Base-by-base conservation (phyloP, 2,329 filamentous ascomycete species). In the Teratosphaeria zuluensis region DNA sequence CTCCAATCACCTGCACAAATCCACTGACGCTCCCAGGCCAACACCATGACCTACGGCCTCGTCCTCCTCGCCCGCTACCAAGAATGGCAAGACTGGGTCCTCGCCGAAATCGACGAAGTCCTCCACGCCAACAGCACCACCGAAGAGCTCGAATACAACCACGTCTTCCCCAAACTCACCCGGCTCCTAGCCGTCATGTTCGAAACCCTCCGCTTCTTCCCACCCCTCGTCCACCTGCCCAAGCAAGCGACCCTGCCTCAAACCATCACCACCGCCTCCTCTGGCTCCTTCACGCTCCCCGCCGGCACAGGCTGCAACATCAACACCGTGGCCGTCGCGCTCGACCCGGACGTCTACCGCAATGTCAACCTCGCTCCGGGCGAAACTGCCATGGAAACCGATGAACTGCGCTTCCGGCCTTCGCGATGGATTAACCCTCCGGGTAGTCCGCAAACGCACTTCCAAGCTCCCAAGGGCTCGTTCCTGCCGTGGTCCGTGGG, bases 11-110 rank as follows among this genome's bases (percentile, higher is more conserved):
- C 14, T 14, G 11, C 35, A 42, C 16, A 1, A 77, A 79, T 1
- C 79, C 31, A 33, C 28, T 33, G 21, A 53, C 11, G 2, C 9
- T 14, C 19, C 24, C 31, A 31, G 42, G 77, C 79, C 2, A 80
- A 78, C 56, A 78, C 77, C 0, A 71, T 83, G 53, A 72, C 76
- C 0, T 83, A 77, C 61, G 75, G 77, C 2, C 63, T 81, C n/a
- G 72, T 74, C 1, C 66, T 80, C 4, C 70, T 83, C 0, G 74
- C 78, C 1, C 66, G 73, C 1, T 69, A 80, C 59, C 77, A 78
- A 0, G 65, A 78, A 56, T 77, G 76, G 69, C 81, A 84, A 66
- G 73, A 75, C 2, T 83, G 81, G 80, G 64, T 83, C 3, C 68
- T 69, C 8, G 78, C 78, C 57, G 81, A 84, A 63, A 70, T 82